These are phyloP conservation scores for Alternaria sp. DNA, from an alignment of 2,329 filamentous ascomycete genomes.

Conservation along the genomic window DNA sequence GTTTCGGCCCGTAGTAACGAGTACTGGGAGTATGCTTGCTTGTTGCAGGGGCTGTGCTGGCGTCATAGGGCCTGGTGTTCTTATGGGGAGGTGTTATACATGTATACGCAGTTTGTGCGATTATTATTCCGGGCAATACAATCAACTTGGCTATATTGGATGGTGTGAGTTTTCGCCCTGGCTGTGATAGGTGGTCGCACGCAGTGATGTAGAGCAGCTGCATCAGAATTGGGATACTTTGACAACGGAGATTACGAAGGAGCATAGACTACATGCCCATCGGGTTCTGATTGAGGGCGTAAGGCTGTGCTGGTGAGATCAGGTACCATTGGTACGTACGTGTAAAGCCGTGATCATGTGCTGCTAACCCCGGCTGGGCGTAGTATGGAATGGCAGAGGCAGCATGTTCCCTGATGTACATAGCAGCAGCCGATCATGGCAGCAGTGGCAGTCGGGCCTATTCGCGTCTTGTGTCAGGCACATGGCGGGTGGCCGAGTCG, in stretches of 20 bases:
- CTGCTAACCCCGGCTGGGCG: neutral
- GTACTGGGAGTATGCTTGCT: constrained; percentile 3
- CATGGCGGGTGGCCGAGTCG: neutral
- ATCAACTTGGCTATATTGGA: neutral
- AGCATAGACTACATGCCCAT: neutral
- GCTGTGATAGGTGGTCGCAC: neutral
- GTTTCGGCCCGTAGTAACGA: neutral
- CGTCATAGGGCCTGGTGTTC: neutral
- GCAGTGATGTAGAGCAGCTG: neutral
- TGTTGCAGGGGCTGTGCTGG: neutral
- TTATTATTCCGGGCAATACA: neutral
- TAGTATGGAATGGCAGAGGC: neutral
- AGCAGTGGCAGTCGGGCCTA: neutral
- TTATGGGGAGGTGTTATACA: neutral
- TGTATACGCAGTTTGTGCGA: neutral
- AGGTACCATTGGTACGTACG: neutral
- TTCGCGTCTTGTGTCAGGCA: neutral
- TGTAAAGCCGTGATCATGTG: neutral
- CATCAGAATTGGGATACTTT: neutral
- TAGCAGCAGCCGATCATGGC: neutral
- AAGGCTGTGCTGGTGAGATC: neutral
- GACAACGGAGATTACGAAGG: neutral
- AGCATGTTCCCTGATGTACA: neutral
- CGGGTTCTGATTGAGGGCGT: neutral
- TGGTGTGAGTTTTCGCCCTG: neutral